Evolutionary conservation across 202 grass and related monocot species (phyloP), one percentile per base, ranked within the genome.

Genomic region (Musa balbisiana): DNA sequence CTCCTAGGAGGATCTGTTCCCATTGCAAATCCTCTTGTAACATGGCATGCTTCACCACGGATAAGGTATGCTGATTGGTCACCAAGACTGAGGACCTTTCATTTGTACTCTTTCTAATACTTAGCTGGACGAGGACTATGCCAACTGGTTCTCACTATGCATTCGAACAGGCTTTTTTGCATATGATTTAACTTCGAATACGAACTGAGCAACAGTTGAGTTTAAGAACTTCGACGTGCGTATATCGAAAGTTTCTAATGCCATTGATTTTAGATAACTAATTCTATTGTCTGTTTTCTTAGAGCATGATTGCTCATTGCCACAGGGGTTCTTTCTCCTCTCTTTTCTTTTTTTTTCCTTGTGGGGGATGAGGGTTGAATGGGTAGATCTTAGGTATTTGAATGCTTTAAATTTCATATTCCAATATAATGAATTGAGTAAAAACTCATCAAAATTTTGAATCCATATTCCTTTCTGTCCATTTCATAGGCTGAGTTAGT

Each of bases 1-100:
- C 14, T 70, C 26, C 82, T 25, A 94, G 71, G 83, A 99, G 88
- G 80, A 87, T 86, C 49, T 99, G 95, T 59, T 82, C 83, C 5
- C 84, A 83, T 43, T 99, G 95, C 74, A 81, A 77, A 25, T 71
- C 91, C 10, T 68, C 84, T 50, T 99, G 95, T 49, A 85, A 91
- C 64, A 87, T 91, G 79, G 84, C 91, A 52, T 99, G 90, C 73
- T 99, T 87, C 70, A 81, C 80, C 69, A 90, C 91, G 19, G 89
- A 93, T 51, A 99, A 95, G 95, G 95, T 99, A 75, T 80, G 16
- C 9, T 80, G 53, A 33, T 49, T 52, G 21, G 49, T 79, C 43
- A 66, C 71, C 80, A 54, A 69, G 71, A 62, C 17, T 55, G 22
- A 24, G 11, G n/a, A 12, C 11, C 23, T 54, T 55, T 55, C 1